phyloP scores from a whole-genome alignment of 1,139 yeast genomes.

The Geotrichum restrictum region DNA sequence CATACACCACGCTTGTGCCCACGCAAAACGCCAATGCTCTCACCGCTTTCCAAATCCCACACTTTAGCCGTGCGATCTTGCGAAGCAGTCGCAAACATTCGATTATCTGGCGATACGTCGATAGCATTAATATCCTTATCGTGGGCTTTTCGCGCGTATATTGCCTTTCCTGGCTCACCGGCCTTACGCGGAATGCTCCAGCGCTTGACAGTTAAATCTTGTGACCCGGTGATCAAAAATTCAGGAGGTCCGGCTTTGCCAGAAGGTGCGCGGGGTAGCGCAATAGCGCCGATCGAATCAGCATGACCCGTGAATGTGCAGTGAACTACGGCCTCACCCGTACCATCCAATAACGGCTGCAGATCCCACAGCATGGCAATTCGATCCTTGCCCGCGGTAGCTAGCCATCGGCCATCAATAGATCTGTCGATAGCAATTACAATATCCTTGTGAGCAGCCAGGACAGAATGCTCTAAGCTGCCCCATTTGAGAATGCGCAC shows the following conservation, averaged over 20 bases:
- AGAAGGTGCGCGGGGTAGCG: constrained; percentile 57
- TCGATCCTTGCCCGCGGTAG: constrained; percentile 89
- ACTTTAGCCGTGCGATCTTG: constrained; percentile 88
- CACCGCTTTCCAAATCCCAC: constrained; percentile 82
- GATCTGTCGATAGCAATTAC: constrained; percentile 76
- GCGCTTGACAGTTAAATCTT: constrained; percentile 83
- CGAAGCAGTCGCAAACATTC: constrained; percentile 87
- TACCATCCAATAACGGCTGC: constrained; percentile 31
- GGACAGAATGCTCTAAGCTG: constrained; percentile 28
- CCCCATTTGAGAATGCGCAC: constrained; percentile 62
- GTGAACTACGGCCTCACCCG: constrained; percentile 37
- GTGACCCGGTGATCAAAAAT: constrained; percentile 79
- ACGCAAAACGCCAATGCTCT: constrained; percentile 72
- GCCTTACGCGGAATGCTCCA: constrained; percentile 56
- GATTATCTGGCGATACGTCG: constrained; percentile 85
- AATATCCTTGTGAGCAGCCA: constrained; percentile 81
- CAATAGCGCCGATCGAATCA: constrained; percentile 79
- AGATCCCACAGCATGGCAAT: constrained; percentile 80
- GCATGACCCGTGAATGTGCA: constrained; percentile 80
- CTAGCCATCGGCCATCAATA: constrained; percentile 80
- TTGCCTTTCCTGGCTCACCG: constrained; percentile 47
- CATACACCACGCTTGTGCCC: constrained; percentile 95
- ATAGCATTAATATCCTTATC: constrained; percentile 91
- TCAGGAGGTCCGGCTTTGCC: constrained; percentile 45
- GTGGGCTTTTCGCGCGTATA: constrained; percentile 90